Percentiles rank a stretch among this genome's conserved stretches.
Conservation (phyloP, 441 rosid genomes). For the Flueggea neowawraea region DNA sequence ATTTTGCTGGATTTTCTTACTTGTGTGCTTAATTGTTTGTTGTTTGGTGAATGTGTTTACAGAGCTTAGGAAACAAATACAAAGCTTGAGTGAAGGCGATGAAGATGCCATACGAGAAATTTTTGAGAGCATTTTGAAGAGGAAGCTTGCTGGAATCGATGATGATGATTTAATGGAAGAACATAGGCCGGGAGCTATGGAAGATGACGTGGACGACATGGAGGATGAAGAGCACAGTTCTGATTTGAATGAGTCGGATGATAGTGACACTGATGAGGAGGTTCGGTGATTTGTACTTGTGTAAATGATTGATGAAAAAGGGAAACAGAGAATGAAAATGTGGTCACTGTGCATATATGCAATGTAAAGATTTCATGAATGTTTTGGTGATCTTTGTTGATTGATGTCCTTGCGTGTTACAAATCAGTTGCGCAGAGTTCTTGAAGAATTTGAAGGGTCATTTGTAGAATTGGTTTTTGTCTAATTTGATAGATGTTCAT, state of each 20-base stretch:
- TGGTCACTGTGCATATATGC: no score
- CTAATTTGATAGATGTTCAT: no score
- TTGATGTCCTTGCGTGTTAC: no score
- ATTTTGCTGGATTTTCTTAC: background rate
- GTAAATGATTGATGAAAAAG: no score
- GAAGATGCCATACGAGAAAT: conserved; percentile 49
- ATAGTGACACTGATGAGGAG: background rate
- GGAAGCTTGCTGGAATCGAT: conserved; percentile 54
- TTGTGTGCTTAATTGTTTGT: background rate
- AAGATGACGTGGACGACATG: conserved; percentile 6
- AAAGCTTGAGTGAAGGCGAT: conserved; percentile 41
- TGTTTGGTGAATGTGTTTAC: conserved; percentile 7
- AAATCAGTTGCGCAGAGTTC: no score
- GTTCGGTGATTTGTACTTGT: background rate
- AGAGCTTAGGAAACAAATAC: conserved; percentile 56
- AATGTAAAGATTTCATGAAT: no score
- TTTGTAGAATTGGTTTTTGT: no score
- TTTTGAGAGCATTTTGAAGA: conserved; percentile 50
- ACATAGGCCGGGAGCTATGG: conserved; percentile 18
- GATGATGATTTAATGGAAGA: conserved; percentile 46
- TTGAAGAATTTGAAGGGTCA: no score
- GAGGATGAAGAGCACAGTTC: conserved; percentile 3
- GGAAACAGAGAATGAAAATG: no score
- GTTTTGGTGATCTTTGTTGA: no score
- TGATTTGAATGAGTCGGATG: background rate